A percentile compares a stretch with the other conserved stretches of the same genome.
These are phyloP conservation scores for Speleostelium caveatum DNA, from an alignment of 78 protist genomes.

Conservation along the genomic window DNA sequence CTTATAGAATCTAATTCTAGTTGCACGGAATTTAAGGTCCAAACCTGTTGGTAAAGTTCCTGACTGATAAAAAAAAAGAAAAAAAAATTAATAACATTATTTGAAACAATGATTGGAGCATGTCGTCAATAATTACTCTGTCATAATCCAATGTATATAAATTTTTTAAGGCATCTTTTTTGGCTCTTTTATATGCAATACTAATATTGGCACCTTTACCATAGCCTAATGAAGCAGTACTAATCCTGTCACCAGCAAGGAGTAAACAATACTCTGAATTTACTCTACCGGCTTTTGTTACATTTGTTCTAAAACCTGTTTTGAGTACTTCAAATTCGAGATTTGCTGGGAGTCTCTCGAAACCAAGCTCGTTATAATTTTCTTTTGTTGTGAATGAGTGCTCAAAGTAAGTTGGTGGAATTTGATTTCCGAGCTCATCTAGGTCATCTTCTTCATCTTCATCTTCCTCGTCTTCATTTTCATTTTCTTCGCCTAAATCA, in stretches of 20 bases:
- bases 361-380: neutral
- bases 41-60: constrained; percentile 50
- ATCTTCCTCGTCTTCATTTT: neutral
- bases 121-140: neutral
- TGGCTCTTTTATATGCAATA: constrained; percentile 28
- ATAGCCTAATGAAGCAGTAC: constrained; percentile 74
- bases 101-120: neutral
- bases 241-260: constrained; percentile 59
- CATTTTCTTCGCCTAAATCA: neutral
- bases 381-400: too few relatives aligned
- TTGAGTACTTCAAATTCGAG: neutral
- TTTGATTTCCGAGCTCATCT: neutral
- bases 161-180: constrained; percentile 49
- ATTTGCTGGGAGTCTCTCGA: neutral
- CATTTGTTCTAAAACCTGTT: constrained; percentile 5
- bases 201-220: constrained; percentile 69
- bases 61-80: neutral
- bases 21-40: constrained; percentile 31
- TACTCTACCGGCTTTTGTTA: constrained; percentile 70
- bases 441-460: constrained; percentile 1
- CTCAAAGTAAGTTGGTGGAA: neutral
- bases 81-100: neutral
- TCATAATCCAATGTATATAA: constrained; percentile 39
- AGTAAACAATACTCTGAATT: constrained; percentile 25
- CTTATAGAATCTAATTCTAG: constrained; percentile 46